These are phyloP conservation scores for Neocucurbitaria cava DNA, from an alignment of 2,329 filamentous ascomycete species.

Conservation along the genomic window DNA sequence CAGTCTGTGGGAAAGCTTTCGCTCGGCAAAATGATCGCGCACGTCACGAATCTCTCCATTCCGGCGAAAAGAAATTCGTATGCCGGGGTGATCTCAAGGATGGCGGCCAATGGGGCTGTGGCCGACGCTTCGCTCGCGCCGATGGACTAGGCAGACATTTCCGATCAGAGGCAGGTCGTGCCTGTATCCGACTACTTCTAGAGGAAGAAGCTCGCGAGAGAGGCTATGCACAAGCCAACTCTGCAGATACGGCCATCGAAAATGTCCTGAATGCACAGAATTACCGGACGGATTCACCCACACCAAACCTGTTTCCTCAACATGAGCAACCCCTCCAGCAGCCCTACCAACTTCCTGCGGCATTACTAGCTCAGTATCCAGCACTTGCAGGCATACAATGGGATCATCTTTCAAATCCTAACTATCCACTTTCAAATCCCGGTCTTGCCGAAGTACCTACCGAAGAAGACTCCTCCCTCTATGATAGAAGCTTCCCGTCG, in stretches of 20 bases:
- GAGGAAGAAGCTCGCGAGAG: slow-evolving; percentile 92
- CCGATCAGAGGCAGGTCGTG: slow-evolving; percentile 89
- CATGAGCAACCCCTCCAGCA: too few species aligned
- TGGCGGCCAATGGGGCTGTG: slow-evolving; percentile 88
- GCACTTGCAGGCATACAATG: not conserved
- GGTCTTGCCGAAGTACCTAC: too few species aligned
- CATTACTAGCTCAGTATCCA: not conserved
- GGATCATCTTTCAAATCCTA: not conserved
- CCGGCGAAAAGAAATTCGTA: slow-evolving; percentile 97
- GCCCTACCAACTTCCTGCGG: not conserved
- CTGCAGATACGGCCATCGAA: not conserved
- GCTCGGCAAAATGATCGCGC: slow-evolving; percentile 97
- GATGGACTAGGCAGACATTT: slow-evolving; percentile 96
- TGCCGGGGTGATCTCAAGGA: slow-evolving; percentile 90
- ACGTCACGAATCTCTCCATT: slow-evolving; percentile 93
- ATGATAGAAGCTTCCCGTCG: too few species aligned
- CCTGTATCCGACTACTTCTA: slow-evolving; percentile 95
- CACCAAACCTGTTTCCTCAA: too few species aligned
- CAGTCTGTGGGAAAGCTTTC: slow-evolving; percentile 95
- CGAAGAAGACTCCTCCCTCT: too few species aligned
- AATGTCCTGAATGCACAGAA: not conserved
- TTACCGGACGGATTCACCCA: too few species aligned
- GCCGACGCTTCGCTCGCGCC: slow-evolving; percentile 88
- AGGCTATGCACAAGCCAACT: slow-evolving; percentile 32
- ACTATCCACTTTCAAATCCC: too few species aligned